Base-by-base conservation (phyloP, 2,329 filamentous ascomycete genomes). In the Fusarium piperis region DNA sequence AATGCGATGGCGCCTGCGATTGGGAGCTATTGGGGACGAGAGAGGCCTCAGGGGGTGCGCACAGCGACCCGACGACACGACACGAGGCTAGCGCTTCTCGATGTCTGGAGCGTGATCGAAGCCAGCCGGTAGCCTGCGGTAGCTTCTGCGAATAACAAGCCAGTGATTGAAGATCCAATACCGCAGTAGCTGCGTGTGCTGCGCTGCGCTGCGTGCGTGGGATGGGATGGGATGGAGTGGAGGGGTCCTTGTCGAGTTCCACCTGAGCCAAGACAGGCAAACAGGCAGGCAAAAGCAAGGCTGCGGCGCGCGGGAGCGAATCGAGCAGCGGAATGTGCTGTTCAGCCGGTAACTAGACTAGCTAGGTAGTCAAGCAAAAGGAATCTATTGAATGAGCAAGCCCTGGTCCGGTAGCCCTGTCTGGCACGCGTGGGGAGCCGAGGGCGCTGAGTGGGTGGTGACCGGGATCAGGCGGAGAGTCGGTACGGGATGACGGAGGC, bases 401-500 rank as follows among this genome's bases (percentile, higher is more conserved):
- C 32, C 41, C 41, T 48, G 56, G 46, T 23, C n/a, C n/a, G 39
- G 38, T 39, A 67, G 65, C 59, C 59, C 62, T 67, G 70, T 57
- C 60, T 59, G 41, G 41, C 20, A 64, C 38, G 64, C 70, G 70
- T 73, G 70, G 71, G 59, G 67, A 66, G 59, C 20, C 51, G 63
- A 71, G 62, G 59, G 63, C 64, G 62, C 59, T 62, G 57, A 72
- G 64, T 71, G 70, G 70, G 53, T 52, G 35, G 15, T 58, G 66
- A 62, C 69, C 36, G 65, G 70, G 70, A 61, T 70, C 35, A 70
- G 51, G 46, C 44, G 57, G 59, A 64, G 70, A 65, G 66, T 65
- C 53, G 52, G 66, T 68, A 72, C 67, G 70, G 70, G 62, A 72
- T 72, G 69, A 72, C 65, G 62, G 53, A 63, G 60, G 30, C 41